A percentile compares a stretch with the other conserved stretches of the same genome.
Conservation (phyloP, 495 filamentous ascomycete species). For the Hypoxylon intermedium region DNA sequence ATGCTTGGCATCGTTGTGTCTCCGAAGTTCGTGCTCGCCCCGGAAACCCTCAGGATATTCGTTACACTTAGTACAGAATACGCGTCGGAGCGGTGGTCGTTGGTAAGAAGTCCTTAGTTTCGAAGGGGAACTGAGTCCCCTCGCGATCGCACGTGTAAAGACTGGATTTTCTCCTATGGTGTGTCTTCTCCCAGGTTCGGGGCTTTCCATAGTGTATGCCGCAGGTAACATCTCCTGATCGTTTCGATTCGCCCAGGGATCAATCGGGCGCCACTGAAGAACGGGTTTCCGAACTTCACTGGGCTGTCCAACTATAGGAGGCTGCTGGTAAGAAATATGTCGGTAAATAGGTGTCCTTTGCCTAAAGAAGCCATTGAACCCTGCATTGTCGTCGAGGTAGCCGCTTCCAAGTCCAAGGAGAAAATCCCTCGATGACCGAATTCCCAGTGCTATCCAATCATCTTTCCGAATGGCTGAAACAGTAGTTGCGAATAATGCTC, state of each 20-base stretch:
- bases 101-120: slow-evolving; percentile 76
- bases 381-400: slow-evolving; percentile 46
- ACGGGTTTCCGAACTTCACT: slow-evolving; percentile 49
- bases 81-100: slow-evolving; percentile 78
- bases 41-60: slow-evolving; percentile 89
- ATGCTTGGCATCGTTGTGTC: slow-evolving; percentile 86
- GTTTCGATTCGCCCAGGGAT: slow-evolving; percentile 46
- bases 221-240: slow-evolving; percentile 39
- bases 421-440: slow-evolving; percentile 53
- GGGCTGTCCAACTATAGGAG: slow-evolving; percentile 44
- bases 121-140: slow-evolving; percentile 51
- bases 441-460: slow-evolving; percentile 53
- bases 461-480: slow-evolving; percentile 46
- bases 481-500: slow-evolving; percentile 45
- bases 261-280: slow-evolving; percentile 51
- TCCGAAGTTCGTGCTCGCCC: slow-evolving; percentile 89
- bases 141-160: slow-evolving; percentile 46
- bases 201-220: slow-evolving; percentile 45
- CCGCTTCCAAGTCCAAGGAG: slow-evolving; percentile 53
- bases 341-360: slow-evolving; percentile 50
- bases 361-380: slow-evolving; percentile 54
- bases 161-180: slow-evolving; percentile 57
- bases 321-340: slow-evolving; percentile 42
- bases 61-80: slow-evolving; percentile 78
- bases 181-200: slow-evolving; percentile 51